Percentiles rank a stretch among this genome's conserved stretches.
phyloP scores from a whole-genome alignment of 1,284 basidiomycete species.

The Spongispora temasekensis region DNA sequence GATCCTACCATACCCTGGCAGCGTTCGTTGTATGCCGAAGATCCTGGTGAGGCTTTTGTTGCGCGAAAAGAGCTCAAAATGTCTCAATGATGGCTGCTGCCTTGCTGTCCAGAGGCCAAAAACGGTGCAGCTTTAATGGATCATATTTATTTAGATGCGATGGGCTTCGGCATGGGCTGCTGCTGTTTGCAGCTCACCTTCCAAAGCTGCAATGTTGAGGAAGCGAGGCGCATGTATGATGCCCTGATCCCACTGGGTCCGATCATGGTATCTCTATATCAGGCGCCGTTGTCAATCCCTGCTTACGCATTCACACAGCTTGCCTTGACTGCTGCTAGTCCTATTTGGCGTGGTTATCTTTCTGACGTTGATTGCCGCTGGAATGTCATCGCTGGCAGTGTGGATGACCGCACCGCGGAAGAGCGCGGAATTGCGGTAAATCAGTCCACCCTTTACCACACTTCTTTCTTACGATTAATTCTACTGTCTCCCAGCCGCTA shows the following conservation, averaged over 20 bases:
- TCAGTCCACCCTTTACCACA: slow-evolving; percentile 27
- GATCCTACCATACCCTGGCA: slow-evolving; percentile 91
- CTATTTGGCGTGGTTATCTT: slow-evolving; percentile 92
- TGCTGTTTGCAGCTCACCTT: slow-evolving; percentile 98
- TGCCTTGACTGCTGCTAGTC: slow-evolving; percentile 92
- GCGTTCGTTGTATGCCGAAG: slow-evolving; percentile 78
- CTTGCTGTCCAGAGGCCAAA: slow-evolving; percentile 67
- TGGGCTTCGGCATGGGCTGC: slow-evolving; percentile 99
- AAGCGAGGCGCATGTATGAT: slow-evolving; percentile 94
- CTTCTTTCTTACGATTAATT: slow-evolving; percentile 12
- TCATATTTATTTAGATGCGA: slow-evolving; percentile 98
- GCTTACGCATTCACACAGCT: slow-evolving; percentile 51
- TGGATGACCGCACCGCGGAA: slow-evolving; percentile 95
- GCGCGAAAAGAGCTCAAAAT: slow-evolving; percentile 9
- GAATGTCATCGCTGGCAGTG: slow-evolving; percentile 97
- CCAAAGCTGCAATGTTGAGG: slow-evolving; percentile 91
- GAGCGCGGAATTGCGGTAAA: slow-evolving; percentile 82
- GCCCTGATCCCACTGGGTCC: slow-evolving; percentile 93
- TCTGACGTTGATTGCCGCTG: slow-evolving; percentile 98
- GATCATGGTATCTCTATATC: slow-evolving; percentile 69
- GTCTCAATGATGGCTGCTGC: slow-evolving; percentile 10
- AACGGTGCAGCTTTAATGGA: slow-evolving; percentile 83
- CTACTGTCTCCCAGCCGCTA: slow-evolving; percentile 58
- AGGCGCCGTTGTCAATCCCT: background rate
- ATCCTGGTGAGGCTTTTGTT: slow-evolving; percentile 53